phyloP scores from a whole-genome alignment of 2,329 filamentous ascomycete genomes.

The Colletotrichum higginsianum region DNA sequence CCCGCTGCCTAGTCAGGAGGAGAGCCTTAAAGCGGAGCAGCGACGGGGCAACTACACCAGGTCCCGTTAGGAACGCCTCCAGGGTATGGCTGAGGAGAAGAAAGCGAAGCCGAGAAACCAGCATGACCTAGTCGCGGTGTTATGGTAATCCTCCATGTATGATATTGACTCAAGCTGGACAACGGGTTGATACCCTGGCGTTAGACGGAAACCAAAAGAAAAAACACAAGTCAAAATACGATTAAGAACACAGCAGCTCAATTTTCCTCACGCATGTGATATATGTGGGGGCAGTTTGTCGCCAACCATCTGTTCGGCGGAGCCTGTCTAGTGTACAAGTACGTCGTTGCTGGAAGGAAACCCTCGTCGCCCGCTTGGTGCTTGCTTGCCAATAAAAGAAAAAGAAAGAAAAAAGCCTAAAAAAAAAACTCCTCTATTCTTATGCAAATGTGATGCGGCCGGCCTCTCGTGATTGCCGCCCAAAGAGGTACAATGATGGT shows the following conservation, averaged over 20 bases:
- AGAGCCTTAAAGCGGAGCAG: constrained; percentile 85
- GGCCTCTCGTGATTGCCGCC: constrained; percentile 23
- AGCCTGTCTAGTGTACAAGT: constrained; percentile 40
- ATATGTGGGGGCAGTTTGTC: constrained; percentile 4
- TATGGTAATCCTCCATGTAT: constrained; percentile 3
- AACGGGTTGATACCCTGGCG: constrained; percentile 40
- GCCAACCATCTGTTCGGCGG: constrained; percentile 1
- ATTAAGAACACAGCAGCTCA: neutral
- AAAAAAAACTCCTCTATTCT: neutral
- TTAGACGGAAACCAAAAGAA: constrained; percentile 23
- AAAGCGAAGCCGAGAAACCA: neutral
- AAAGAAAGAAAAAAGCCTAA: too few species aligned
- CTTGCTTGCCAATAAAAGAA: constrained; percentile 3
- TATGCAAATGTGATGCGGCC: constrained; percentile 20
- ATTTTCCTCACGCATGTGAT: neutral
- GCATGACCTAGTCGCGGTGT: neutral
- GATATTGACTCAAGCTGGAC: constrained; percentile 12
- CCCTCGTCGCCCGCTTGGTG: constrained; percentile 24
- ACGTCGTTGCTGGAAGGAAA: constrained; percentile 27
- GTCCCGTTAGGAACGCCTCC: constrained; percentile 43
- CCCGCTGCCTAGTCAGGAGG: constrained; percentile 86
- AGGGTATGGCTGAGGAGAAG: neutral
- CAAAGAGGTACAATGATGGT: constrained; percentile 28
- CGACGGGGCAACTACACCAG: constrained; percentile 73
- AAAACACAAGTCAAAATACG: neutral